Base-by-base conservation (phyloP, 2,329 filamentous ascomycete species). In the Drechslerella dactyloides region DNA sequence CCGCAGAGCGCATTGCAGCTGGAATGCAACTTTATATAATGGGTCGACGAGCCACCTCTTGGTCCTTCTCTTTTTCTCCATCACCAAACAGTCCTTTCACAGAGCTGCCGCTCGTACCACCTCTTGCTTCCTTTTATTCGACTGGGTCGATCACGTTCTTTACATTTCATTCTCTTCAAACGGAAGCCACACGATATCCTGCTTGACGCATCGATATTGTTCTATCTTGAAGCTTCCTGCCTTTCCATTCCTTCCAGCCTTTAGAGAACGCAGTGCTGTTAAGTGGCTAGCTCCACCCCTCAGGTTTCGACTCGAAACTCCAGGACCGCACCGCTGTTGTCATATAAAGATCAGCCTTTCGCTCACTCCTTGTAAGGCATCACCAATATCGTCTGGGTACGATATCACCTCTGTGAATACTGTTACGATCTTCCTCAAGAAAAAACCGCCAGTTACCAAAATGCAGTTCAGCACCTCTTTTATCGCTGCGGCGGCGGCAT, bases 391-490 rank as follows among this genome's bases (percentile, higher is more conserved):
- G 68, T 72, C 68, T 72, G 68, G 68, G 66, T 64, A 72, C 68
- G 68, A 72, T 72, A 65, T 33, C 63, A 60, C 4, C 55, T 65
- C 56, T 52, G 60, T 70, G 66, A 48, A 65, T 55, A 59, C 50
- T 65, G 55, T 72, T 60, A 17, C 40, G 37, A 57, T 53, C 42
- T 23, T 27, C n/a, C 23, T 21, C 24, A 33, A 42, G n/a, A 58
- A 69, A 24, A 21, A 58, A 5, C 37, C 35, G 30, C 40, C 13
- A 21, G 15, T 21, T 48, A n/a, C 35, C 35, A 60, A 79, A 77
- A 84, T 80, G 77, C 80, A 81, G 79, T 81, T 82, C 81, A 85
- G 80, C 77, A 85, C 85, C 76, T 78, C 81, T 76, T 78, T 82
- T 75, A 77, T 85, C 73, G 79, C 85, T 77, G 82, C 83, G 75